These are phyloP conservation scores for Plasmodium billcollinsi DNA, from an alignment of 169 alveolate genomes.

Conservation along the genomic window DNA sequence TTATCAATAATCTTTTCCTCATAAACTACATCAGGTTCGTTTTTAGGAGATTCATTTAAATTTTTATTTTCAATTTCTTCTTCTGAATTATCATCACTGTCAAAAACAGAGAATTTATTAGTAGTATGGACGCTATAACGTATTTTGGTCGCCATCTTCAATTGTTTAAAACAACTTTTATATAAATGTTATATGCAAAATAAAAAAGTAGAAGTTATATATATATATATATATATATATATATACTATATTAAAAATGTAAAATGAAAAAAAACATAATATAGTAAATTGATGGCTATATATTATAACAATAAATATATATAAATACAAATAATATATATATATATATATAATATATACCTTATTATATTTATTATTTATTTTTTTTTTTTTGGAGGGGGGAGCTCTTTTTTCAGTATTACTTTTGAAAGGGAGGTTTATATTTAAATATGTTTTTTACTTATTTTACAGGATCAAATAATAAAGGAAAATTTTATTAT, in stretches of 20 bases:
- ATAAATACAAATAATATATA: not conserved
- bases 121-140: conserved; percentile 67
- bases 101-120: conserved; percentile 73
- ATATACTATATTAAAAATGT: not conserved
- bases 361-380: not conserved
- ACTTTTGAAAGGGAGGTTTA: too few relatives aligned
- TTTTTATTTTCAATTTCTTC: conserved; percentile 13
- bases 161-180: conserved; percentile 16
- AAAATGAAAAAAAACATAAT: not conserved
- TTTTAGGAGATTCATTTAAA: conserved; percentile 19
- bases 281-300: not conserved
- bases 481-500: not conserved
- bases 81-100: conserved; percentile 49
- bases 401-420: not conserved
- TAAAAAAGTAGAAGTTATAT: conserved; percentile 7
- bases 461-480: conserved; percentile 5
- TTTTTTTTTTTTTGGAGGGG: not conserved
- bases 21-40: conserved; percentile 15
- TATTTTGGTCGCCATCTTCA: conserved; percentile 62
- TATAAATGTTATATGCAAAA: not conserved
- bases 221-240: conserved; percentile 14
- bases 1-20: conserved; percentile 19
- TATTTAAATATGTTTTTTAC: not conserved
- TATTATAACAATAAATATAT: too few relatives aligned
- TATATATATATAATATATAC: conserved; percentile 2